A percentile compares a stretch with the other conserved stretches of the same genome.
Conservation (phyloP, 2,329 filamentous ascomycete genomes). For the Meredithiella fracta region DNA sequence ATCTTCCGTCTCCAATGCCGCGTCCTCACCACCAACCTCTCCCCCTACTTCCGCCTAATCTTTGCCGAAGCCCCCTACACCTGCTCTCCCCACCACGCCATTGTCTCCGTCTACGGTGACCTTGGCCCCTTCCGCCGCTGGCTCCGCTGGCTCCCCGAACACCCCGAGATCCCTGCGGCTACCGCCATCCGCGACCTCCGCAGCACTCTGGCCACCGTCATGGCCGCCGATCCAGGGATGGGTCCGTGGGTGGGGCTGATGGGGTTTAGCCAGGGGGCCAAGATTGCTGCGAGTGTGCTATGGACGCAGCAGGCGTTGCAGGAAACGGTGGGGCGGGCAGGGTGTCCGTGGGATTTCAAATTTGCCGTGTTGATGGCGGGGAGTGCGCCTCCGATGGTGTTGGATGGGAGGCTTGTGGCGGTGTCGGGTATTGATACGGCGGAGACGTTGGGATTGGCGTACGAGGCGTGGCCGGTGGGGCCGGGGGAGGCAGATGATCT, state of each 20-base stretch:
- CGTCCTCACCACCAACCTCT: conserved; percentile 30
- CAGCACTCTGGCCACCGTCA: conserved; percentile 26
- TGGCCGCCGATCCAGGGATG: conserved; percentile 36
- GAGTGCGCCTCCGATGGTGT: conserved; percentile 39
- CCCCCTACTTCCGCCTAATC: conserved; percentile 48
- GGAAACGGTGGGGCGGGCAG: conserved; percentile 21
- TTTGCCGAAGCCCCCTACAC: conserved; percentile 56
- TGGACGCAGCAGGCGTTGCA: conserved; percentile 42
- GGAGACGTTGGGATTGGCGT: conserved; percentile 20
- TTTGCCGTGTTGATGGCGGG: conserved; percentile 49
- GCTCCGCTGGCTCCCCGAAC: conserved; percentile 45
- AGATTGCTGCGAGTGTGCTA: conserved; percentile 42
- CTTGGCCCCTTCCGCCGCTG: conserved; percentile 47
- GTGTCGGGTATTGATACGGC: conserved; percentile 17
- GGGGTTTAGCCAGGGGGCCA: conserved; percentile 53
- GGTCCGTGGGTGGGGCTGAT: conserved; percentile 44
- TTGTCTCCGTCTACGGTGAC: conserved; percentile 47
- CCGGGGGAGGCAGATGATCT: not conserved
- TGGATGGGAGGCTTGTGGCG: conserved; percentile 24
- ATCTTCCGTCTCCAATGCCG: conserved; percentile 57
- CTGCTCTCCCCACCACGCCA: conserved; percentile 43
- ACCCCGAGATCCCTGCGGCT: conserved; percentile 34
- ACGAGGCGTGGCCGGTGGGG: conserved; percentile 27
- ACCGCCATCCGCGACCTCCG: conserved; percentile 26
- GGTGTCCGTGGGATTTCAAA: conserved; percentile 28